Evolutionary conservation across 108 stramenopile genomes (phyloP).

Genomic region (Pseudonitzschia multiseries): DNA sequence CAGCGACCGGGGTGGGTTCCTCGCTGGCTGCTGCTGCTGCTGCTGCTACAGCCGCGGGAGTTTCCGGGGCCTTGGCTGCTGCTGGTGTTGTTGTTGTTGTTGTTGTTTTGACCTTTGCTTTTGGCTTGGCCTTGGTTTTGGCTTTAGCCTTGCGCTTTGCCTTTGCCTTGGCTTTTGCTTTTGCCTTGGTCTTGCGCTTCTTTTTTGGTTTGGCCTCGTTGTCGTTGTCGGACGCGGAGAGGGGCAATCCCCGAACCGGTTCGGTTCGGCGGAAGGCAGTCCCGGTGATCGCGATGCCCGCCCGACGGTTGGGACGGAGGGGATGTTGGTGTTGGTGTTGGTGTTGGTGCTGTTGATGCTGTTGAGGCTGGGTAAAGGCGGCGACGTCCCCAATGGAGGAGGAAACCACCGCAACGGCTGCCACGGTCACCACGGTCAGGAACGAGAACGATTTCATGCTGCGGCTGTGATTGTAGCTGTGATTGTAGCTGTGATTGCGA

Average conservation of each 20-base stretch:
- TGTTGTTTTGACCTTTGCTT: not conserved
- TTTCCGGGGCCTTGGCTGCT: not conserved
- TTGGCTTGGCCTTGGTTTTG: not conserved
- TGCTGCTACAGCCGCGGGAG: not conserved
- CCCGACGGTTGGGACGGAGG: not conserved
- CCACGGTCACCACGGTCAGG: not conserved
- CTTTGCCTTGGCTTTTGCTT: not conserved
- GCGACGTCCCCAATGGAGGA: not conserved
- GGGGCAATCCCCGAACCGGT: not conserved
- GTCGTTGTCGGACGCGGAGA: not conserved
- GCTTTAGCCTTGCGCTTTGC: not conserved
- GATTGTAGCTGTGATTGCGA: too few relatives aligned
- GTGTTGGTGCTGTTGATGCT: too few relatives aligned
- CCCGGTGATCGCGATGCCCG: not conserved
- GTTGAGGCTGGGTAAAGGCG: too few relatives aligned
- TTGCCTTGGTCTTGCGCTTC: not conserved
- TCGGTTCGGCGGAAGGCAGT: too few relatives aligned
- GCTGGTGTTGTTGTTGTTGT: not conserved
- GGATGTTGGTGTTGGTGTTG: not conserved
- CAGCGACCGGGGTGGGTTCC: not conserved
- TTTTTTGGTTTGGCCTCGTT: not conserved
- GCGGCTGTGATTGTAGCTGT: too few relatives aligned
- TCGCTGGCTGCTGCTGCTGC: not conserved
- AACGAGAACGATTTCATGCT: not conserved
- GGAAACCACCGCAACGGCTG: not conserved